Evolutionary conservation across 495 filamentous ascomycete genomes (phyloP).

Genomic region (Talaromyces proteolyticus): DNA sequence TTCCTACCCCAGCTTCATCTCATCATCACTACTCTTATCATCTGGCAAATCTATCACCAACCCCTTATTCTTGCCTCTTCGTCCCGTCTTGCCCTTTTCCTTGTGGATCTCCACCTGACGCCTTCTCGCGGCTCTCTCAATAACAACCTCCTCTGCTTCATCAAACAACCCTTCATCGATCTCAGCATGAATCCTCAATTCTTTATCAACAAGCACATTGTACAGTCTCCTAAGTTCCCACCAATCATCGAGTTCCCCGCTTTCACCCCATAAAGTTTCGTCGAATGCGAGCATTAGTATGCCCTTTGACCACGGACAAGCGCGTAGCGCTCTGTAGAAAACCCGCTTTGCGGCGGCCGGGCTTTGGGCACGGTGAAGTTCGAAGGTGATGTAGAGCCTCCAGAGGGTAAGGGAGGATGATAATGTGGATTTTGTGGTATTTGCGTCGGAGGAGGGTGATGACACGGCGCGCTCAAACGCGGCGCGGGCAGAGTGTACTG

Average conservation of each 20-base stretch:
- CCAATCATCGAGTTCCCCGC: constrained; percentile 18
- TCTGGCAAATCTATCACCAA: constrained; percentile 23
- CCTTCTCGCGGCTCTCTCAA: constrained; percentile 4
- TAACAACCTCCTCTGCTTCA: constrained; percentile 15
- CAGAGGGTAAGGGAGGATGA: constrained; percentile 38
- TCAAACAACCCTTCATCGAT: constrained; percentile 25
- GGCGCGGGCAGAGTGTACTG: constrained; percentile 52
- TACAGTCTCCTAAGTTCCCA: constrained; percentile 40
- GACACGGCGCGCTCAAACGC: constrained; percentile 67
- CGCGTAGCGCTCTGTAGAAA: constrained; percentile 57
- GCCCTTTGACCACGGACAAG: constrained; percentile 34
- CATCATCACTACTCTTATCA: constrained; percentile 19
- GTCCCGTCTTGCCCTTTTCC: constrained; percentile 5
- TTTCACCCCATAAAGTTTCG: background rate
- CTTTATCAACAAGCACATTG: constrained; percentile 47
- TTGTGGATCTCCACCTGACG: constrained; percentile 9
- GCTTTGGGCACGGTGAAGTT: constrained; percentile 22
- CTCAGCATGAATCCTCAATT: constrained; percentile 42
- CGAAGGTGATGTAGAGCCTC: constrained; percentile 49
- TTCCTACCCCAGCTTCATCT: constrained; percentile 15
- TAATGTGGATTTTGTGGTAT: constrained; percentile 42
- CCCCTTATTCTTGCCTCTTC: constrained; percentile 4
- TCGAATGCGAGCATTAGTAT: constrained; percentile 58
- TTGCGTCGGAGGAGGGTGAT: constrained; percentile 44
- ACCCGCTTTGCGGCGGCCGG: constrained; percentile 32